Evolutionary conservation across 441 rosid species (phyloP).

Genomic region (Gossypium lobatum): DNA sequence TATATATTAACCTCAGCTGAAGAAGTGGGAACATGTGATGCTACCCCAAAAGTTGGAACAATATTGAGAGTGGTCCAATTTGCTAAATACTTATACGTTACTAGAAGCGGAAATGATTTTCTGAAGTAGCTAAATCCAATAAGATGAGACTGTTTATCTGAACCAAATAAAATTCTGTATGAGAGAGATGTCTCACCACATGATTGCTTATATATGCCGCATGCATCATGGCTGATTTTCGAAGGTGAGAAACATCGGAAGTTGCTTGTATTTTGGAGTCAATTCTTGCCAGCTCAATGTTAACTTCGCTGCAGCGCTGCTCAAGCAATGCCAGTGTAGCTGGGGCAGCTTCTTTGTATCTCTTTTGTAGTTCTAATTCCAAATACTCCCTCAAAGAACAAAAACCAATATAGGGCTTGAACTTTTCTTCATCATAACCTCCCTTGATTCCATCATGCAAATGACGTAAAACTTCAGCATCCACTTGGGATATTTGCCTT

Average conservation of each 20-base stretch:
- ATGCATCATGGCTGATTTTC: constrained; percentile 82
- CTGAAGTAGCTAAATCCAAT: not conserved
- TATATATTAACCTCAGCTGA: not conserved
- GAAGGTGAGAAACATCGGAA: constrained; percentile 80
- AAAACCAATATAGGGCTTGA: constrained; percentile 59
- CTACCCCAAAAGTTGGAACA: not conserved
- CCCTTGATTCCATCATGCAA: constrained; percentile 69
- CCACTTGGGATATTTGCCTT: constrained; percentile 77
- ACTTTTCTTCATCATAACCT: constrained; percentile 92
- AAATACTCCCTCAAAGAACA: constrained; percentile 69
- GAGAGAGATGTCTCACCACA: constrained; percentile 47
- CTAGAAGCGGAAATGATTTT: not conserved
- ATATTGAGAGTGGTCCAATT: not conserved
- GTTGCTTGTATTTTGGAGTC: constrained; percentile 75
- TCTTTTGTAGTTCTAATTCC: constrained; percentile 87
- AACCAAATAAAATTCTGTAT: not conserved
- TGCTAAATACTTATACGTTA: not conserved
- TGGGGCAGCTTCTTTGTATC: constrained; percentile 91
- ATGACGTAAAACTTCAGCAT: constrained; percentile 57
- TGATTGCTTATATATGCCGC: constrained; percentile 79
- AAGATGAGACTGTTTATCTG: not conserved
- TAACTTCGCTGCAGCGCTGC: constrained; percentile 76
- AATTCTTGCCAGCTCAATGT: constrained; percentile 52
- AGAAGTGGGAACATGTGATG: not conserved
- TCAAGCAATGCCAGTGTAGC: constrained; percentile 95